These are phyloP conservation scores for Starmerella lactis-condensi DNA, from an alignment of 805 yeast species.

Conservation along the genomic window DNA sequence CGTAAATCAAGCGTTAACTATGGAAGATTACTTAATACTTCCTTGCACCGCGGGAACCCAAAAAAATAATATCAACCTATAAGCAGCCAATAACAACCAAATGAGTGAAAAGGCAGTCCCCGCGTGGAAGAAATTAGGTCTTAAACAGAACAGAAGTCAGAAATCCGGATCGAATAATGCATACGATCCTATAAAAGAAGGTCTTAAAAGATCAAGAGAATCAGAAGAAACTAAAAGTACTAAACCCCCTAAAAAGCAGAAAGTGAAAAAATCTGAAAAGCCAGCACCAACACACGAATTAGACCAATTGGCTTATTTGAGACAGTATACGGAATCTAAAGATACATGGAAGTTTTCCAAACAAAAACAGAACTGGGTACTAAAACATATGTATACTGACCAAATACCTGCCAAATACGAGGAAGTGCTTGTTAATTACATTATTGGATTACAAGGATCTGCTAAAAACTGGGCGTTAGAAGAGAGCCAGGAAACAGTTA, in stretches of 20 bases:
- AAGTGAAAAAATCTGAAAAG: conserved; percentile 49
- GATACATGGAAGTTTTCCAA: conserved; percentile 68
- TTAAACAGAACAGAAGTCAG: conserved; percentile 27
- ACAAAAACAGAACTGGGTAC: conserved; percentile 72
- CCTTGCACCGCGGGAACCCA: not conserved
- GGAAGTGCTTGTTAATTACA: conserved; percentile 31
- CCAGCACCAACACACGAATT: conserved; percentile 51
- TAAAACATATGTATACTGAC: conserved; percentile 34
- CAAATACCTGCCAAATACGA: conserved; percentile 37
- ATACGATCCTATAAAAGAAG: conserved; percentile 15
- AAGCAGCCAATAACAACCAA: too few relatives aligned
- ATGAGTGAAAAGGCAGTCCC: conserved; percentile 28
- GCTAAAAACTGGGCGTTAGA: conserved; percentile 38
- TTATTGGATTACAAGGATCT: conserved; percentile 52
- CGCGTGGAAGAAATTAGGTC: conserved; percentile 69
- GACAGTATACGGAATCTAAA: conserved; percentile 36
- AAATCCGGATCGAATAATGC: conserved; percentile 16
- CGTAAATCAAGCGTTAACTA: too few relatives aligned
- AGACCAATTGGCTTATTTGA: conserved; percentile 52
- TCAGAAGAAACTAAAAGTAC: conserved; percentile 13
- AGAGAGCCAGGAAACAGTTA: conserved; percentile 31
- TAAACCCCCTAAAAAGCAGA: conserved; percentile 52
- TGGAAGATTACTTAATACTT: conserved; percentile 2
- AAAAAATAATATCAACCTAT: not conserved
- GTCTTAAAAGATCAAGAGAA: conserved; percentile 18